Base-by-base conservation (phyloP, 139 green algal species). In the Micractinium sp. region DNA sequence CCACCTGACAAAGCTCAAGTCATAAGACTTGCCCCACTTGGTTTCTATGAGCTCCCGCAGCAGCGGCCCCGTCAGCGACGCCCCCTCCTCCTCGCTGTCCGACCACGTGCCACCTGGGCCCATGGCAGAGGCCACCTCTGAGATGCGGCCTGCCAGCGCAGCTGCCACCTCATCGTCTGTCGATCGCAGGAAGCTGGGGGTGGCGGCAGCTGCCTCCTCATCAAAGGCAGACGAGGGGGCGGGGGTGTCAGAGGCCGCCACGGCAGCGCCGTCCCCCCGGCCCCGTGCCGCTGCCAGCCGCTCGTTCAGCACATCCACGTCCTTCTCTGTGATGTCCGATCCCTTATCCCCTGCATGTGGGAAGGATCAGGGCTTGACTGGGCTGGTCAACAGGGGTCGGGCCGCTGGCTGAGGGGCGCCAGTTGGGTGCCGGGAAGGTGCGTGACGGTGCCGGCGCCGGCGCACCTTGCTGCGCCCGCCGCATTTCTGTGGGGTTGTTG, bases 1-100 rank as follows among this genome's bases (percentile, higher is more conserved):
- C 31, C 78, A 63, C 35, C 88, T 85, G 33, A 93, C 89, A 63
- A 93, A 91, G 22, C 85, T 82, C 2, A 94, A 73, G 47, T 94
- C 92, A 47, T 92, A 89, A 2, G 77, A 47, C 69, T 89, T 89
- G 67, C 85, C 92, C 60, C 89, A 93, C 81, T 93, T 93, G 1
- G 18, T 19, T 1, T 87, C 36, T 0, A 94, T 67, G 16, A 91
- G 73, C 35, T 83, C 63, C 15, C 63, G n/a, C 67, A 94, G 82
- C 66, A 79, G 77, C 31, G 33, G 39, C 20, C 90, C 92, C 27
- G 76, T 84, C 47, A 82, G 85, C 33, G 20, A n/a, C 1, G 25
- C 41, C 14, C 69, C 85, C 14, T 87, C 82, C 3, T 38, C 73
- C 27, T 66, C 31, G 74, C 53, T 47, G 60, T 75, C 82, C 20